These are phyloP conservation scores for Globisporangium recalcitrans DNA, from an alignment of 352 stramenopile species.

Conservation along the genomic window DNA sequence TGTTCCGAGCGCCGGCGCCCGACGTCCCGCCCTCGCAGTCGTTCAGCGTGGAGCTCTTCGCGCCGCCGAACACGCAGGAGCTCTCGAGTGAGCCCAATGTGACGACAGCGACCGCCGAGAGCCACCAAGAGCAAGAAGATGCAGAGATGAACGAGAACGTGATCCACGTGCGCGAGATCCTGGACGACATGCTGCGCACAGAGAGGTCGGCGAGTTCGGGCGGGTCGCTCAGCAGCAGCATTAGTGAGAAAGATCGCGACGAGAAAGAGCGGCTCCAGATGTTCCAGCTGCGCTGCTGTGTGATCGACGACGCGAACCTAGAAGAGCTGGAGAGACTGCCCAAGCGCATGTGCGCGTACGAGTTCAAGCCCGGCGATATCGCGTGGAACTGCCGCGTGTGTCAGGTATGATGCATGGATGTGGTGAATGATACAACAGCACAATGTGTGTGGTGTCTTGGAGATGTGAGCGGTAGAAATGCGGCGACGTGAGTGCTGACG, in stretches of 20 bases:
- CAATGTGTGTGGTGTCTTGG: too few relatives aligned
- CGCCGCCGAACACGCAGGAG: constrained; percentile 18
- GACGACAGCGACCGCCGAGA: background rate
- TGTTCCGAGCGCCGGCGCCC: background rate
- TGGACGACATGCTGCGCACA: constrained; percentile 15
- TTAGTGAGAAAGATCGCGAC: constrained; percentile 59
- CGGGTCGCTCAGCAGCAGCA: constrained; percentile 8
- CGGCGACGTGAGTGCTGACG: background rate
- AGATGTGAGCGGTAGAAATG: too few relatives aligned
- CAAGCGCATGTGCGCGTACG: constrained; percentile 89
- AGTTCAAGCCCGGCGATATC: constrained; percentile 96
- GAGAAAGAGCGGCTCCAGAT: constrained; percentile 41
- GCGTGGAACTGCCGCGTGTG: constrained; percentile 95
- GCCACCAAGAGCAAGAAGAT: constrained; percentile 4
- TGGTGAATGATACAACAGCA: background rate
- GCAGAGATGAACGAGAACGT: constrained; percentile 16
- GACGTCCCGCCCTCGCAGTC: constrained; percentile 8
- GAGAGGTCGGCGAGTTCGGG: constrained; percentile 3
- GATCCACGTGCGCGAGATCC: constrained; percentile 19
- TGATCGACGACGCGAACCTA: constrained; percentile 45
- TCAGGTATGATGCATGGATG: constrained; percentile 51
- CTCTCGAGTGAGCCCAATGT: constrained; percentile 2
- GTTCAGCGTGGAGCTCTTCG: constrained; percentile 17
- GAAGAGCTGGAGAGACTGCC: constrained; percentile 52
- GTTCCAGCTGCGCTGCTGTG: constrained; percentile 46